Percentiles rank a stretch among this genome's conserved stretches.
These are phyloP conservation scores for Tremella yokohamensis DNA, from an alignment of 768 basidiomycete species.

Conservation along the genomic window DNA sequence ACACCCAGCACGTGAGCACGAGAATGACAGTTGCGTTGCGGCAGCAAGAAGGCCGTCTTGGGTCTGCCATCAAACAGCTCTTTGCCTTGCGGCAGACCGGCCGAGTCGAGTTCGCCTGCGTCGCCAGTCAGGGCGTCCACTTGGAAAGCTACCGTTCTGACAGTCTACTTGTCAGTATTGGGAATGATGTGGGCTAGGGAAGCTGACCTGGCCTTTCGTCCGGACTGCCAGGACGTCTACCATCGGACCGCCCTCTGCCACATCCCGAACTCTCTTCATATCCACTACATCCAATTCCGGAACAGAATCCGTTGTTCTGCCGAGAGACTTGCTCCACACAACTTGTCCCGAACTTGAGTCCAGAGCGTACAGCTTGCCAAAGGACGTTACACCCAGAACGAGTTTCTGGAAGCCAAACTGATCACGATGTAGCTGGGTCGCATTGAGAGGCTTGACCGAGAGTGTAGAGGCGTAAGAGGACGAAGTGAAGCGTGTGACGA, in stretches of 20 bases:
- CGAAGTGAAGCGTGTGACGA: conserved; percentile 65
- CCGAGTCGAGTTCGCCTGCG: conserved; percentile 12
- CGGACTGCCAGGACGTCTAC: conserved; percentile 34
- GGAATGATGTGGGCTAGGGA: background rate
- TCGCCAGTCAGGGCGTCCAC: conserved; percentile 47
- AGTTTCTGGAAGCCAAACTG: conserved; percentile 83
- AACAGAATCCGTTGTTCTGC: conserved; percentile 62
- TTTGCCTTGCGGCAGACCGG: conserved; percentile 34
- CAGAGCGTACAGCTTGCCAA: conserved; percentile 75
- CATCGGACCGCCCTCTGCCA: conserved; percentile 33
- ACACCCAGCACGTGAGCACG: conserved; percentile 42
- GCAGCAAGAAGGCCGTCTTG: conserved; percentile 35
- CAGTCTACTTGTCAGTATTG: conserved; percentile 4
- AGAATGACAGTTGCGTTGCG: conserved; percentile 43
- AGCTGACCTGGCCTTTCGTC: conserved; percentile 29
- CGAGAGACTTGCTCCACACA: conserved; percentile 75
- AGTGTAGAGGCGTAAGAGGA: conserved; percentile 41
- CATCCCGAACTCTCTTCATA: conserved; percentile 41
- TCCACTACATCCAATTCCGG: conserved; percentile 37
- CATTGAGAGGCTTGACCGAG: conserved; percentile 41
- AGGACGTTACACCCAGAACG: conserved; percentile 65
- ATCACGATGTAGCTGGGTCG: conserved; percentile 60
- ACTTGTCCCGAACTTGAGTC: conserved; percentile 74
- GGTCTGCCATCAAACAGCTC: conserved; percentile 33
- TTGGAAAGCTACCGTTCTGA: conserved; percentile 44